phyloP scores from a whole-genome alignment of 345 rosid genomes.

The Citrus sinensis region DNA sequence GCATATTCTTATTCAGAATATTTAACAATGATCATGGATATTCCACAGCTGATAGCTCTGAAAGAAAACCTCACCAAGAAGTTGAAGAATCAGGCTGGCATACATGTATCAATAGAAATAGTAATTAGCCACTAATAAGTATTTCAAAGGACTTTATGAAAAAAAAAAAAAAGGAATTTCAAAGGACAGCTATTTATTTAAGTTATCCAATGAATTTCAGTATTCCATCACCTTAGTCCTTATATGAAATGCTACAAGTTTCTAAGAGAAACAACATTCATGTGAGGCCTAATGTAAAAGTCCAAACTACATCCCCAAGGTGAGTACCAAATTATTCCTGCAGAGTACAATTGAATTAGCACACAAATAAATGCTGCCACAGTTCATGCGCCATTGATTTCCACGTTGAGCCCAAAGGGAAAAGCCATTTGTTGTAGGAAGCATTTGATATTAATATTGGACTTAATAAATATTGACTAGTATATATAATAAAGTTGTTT shows the following conservation, averaged over 20 bases:
- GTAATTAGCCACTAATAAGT: background rate
- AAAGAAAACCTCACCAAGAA: constrained; percentile 1
- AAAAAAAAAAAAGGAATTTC: no score
- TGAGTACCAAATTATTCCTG: background rate
- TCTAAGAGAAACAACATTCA: background rate
- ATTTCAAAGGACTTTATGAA: background rate
- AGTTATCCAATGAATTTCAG: background rate
- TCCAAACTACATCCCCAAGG: background rate
- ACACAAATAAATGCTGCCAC: background rate
- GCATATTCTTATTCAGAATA: background rate
- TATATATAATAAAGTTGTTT: background rate
- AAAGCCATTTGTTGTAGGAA: background rate
- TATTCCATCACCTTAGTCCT: background rate
- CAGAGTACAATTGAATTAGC: background rate
- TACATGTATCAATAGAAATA: background rate
- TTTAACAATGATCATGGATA: background rate
- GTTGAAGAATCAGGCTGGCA: background rate
- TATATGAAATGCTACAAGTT: background rate
- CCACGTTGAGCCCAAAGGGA: background rate
- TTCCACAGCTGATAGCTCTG: background rate
- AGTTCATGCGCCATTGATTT: background rate
- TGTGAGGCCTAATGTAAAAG: background rate
- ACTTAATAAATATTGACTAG: background rate
- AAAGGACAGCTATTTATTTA: no score
- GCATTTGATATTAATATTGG: background rate